Evolutionary conservation across 2,329 filamentous ascomycete genomes (phyloP), one percentile per base, ranked within the genome.

Genomic region (Pseudocercospora ulei): DNA sequence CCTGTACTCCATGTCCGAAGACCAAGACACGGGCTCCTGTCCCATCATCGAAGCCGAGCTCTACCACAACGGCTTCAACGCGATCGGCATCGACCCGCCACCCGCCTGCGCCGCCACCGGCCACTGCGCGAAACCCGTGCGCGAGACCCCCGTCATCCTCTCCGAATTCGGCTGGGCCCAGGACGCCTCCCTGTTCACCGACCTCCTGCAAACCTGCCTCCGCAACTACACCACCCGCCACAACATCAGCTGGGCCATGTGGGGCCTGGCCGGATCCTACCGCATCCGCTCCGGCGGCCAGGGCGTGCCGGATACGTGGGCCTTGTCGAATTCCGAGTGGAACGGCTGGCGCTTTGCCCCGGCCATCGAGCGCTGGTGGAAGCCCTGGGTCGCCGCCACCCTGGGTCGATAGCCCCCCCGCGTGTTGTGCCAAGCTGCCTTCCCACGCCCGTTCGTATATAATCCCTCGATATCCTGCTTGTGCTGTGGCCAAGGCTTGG

Each of bases 51-150:
- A 69, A 55, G 67, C 68, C 5, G 61, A 59, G 8, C 55, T 72
- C 23, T 72, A 70, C 57, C 62, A 64, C 29, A 66, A 63, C 40
- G 69, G 68, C 2, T 70, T 71, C 60, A 69, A 71, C 44, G 68
- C 63, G 41, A 34, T 63, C 0, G 58, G 58, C 3, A 62, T 62
- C 22, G 48, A 56, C 2, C 53, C 56, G 7, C 60, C 61, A 3
- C 24, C 51, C 4, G 58, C 58, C 1, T 63, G 60, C 48, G 58
- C 59, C 44, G 41, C 57, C 6, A 62, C 58, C 0, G 47, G 52
- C 3, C 54, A 60, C 42, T 63, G 61, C 26, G 51, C 51, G 4
- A 50, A 56, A 17, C 57, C 59, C 5, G 52, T 60, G 4, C 51
- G 57, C 5, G 41, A 62, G 31, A 60, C 58, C 7, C 60, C 60